Evolutionary conservation across 768 basidiomycete species (phyloP).

Genomic region (Naematelia encephala): DNA sequence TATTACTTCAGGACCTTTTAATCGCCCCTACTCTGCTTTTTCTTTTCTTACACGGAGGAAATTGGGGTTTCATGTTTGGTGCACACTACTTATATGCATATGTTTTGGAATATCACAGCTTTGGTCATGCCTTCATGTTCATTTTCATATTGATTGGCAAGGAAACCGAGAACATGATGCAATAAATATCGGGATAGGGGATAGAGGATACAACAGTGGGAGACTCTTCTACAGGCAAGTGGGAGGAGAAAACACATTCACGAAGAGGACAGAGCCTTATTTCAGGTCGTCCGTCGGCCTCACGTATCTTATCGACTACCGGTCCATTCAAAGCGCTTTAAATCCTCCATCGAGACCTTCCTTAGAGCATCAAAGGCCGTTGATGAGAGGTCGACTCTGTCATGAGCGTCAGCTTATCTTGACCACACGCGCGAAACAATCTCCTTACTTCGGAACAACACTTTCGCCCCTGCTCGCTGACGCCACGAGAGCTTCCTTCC

Average conservation of each 20-base stretch:
- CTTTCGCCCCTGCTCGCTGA: slow-evolving; percentile 32
- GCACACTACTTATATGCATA: slow-evolving; percentile 12
- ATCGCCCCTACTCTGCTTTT: slow-evolving; percentile 22
- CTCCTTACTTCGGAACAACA: slow-evolving; percentile 40
- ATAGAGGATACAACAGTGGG: too few species aligned
- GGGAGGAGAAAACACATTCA: too few species aligned
- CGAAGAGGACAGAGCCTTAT: too few species aligned
- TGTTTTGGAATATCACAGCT: too few species aligned
- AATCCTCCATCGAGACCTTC: slow-evolving; percentile 41
- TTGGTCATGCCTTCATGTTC: too few species aligned
- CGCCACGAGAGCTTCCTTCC: slow-evolving; percentile 47
- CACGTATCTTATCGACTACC: not conserved
- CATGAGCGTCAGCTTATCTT: slow-evolving; percentile 4
- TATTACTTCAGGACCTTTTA: slow-evolving; percentile 22
- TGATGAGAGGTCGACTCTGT: slow-evolving; percentile 39
- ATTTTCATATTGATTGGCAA: too few species aligned
- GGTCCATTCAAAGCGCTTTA: slow-evolving; percentile 34
- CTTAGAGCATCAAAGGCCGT: slow-evolving; percentile 41
- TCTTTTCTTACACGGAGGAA: not conserved
- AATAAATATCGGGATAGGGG: too few species aligned
- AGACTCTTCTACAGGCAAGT: too few species aligned
- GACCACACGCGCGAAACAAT: slow-evolving; percentile 1
- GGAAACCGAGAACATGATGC: too few species aligned
- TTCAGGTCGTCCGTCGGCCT: too few species aligned
- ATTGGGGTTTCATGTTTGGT: slow-evolving; percentile 33